Evolutionary conservation across 1,284 basidiomycete genomes (phyloP), one percentile per base, ranked within the genome.

Genomic region (Tremellales sp.): DNA sequence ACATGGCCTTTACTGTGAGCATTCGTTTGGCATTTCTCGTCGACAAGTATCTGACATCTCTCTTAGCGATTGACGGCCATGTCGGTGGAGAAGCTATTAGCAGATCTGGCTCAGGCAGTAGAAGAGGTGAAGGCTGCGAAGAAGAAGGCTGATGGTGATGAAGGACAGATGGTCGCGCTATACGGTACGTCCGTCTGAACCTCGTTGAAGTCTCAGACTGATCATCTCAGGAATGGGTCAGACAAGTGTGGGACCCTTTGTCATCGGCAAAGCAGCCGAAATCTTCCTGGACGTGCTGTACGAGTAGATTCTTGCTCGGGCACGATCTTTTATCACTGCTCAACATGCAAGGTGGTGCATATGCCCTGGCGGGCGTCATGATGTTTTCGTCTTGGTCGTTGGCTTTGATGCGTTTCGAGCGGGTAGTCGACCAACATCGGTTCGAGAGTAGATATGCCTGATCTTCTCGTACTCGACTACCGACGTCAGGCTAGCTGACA

Each of bases 1-100:
- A 98, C 73, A 89, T 98, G 60, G 93, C 93, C 24, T 88, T 87
- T 69, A 98, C 94, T 54, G 88, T 92, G 63, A 64, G 86, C 76
- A 13, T 23, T 19, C 36, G 50, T 31, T 17, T 22, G n/a, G n/a
- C n/a, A n/a, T n/a, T n/a, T n/a, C n/a, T 33, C 8, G 10, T n/a
- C 29, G 29, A n/a, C 29, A n/a, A n/a, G 10, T 8, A 33, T n/a
- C 29, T 10, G 8, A 33, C 29, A 33, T 10, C 5, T 5, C 40
- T 10, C 41, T 17, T 49, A 73, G 40, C 79, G 92, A 11, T 78
- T 83, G 0, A 79, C 67, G 3, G 65, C 69, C 1, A 51, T 41
- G 23, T 62, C 52, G 33, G 65, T 72, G 12, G 70, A 71, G 48
- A 62, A 63, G 44, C 57, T 75, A 23, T 37, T 84, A 42, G 82